Conservation (phyloP, 2,329 filamentous ascomycete species). For the Scedosporium boydii region DNA sequence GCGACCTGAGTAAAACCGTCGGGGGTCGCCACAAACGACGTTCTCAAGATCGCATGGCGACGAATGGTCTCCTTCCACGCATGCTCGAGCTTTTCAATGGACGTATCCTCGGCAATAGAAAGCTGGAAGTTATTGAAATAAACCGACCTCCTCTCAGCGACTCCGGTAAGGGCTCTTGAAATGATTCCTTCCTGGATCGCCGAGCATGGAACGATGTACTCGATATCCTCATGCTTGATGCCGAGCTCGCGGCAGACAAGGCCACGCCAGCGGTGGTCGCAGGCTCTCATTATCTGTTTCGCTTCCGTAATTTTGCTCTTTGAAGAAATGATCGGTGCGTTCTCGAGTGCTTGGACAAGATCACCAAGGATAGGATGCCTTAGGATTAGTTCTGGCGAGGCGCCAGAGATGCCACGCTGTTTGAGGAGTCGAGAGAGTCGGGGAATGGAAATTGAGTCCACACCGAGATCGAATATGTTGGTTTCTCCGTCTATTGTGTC, state of each 20-base stretch:
- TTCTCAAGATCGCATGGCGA: slow-evolving; percentile 57
- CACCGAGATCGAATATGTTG: slow-evolving; percentile 75
- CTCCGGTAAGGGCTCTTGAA: slow-evolving; percentile 51
- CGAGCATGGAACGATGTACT: slow-evolving; percentile 73
- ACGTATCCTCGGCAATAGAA: slow-evolving; percentile 33
- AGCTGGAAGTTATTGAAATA: slow-evolving; percentile 76
- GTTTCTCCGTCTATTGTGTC: slow-evolving; percentile 40
- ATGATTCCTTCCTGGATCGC: slow-evolving; percentile 82
- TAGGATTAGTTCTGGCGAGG: slow-evolving; percentile 59
- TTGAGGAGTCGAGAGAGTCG: slow-evolving; percentile 57
- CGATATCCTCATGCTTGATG: slow-evolving; percentile 44
- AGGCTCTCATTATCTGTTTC: slow-evolving; percentile 52
- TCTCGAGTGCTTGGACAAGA: slow-evolving; percentile 29
- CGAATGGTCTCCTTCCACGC: slow-evolving; percentile 50
- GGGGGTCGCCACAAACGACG: slow-evolving; percentile 60
- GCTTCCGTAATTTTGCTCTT: slow-evolving; percentile 10
- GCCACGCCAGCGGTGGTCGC: slow-evolving; percentile 49
- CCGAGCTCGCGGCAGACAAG: slow-evolving; percentile 42
- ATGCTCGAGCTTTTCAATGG: slow-evolving; percentile 34
- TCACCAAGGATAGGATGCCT: slow-evolving; percentile 44
- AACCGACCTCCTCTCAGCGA: slow-evolving; percentile 30
- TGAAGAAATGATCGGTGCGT: slow-evolving; percentile 2
- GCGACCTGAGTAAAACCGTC: slow-evolving; percentile 73
- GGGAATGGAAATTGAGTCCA: slow-evolving; percentile 81
- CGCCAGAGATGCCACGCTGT: slow-evolving; percentile 47